Evolutionary conservation across 208 protist species (phyloP), one percentile per base, ranked within the genome.

Genomic region (Trypanosoma boissoni): DNA sequence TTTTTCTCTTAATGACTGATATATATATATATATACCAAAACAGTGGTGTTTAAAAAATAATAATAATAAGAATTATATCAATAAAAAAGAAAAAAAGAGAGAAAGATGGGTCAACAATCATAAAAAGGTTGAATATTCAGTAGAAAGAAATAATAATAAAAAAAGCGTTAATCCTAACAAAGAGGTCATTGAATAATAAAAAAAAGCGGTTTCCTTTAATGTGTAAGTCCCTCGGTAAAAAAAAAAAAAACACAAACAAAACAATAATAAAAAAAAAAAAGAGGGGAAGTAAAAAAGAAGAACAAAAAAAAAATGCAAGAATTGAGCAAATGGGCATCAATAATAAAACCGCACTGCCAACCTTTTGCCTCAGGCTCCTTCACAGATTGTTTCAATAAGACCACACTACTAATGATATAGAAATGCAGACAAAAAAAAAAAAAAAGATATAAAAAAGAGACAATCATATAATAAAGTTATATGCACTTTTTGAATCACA

Each of bases 121-220:
- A 6, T 3, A 18, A 20, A 26, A 3, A 21, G 37, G 37, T 39
- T 39, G 9, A 28, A 61, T 16, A 23, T 24, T 10, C 14, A 20
- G 29, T 32, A 61, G n/a, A 61, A 12, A 61, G 2, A 61, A 45
- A 21, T 21, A 61, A 14, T 37, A 61, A 37, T 39, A 41, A 23
- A 51, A 61, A 61, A 50, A 3, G 6, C 12, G 6, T 39, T 39
- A 16, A n/a, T n/a, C n/a, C n/a, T n/a, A n/a, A n/a, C n/a, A n/a
- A n/a, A n/a, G n/a, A n/a, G n/a, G n/a, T n/a, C 12, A 16, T 39
- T 6, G 12, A 16, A 39, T 16, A 61, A 37, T 31, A 44, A 42
- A 37, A 36, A 51, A 0, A 39, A 39, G 34, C 8, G 34, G n/a
- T n/a, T n/a, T n/a, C n/a, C n/a, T n/a, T n/a, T n/a, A n/a, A n/a